A percentile compares a stretch with the other conserved stretches of the same genome.
Conservation (phyloP, 2,329 filamentous ascomycete genomes). For the Graphiopsis chlorocephala region DNA sequence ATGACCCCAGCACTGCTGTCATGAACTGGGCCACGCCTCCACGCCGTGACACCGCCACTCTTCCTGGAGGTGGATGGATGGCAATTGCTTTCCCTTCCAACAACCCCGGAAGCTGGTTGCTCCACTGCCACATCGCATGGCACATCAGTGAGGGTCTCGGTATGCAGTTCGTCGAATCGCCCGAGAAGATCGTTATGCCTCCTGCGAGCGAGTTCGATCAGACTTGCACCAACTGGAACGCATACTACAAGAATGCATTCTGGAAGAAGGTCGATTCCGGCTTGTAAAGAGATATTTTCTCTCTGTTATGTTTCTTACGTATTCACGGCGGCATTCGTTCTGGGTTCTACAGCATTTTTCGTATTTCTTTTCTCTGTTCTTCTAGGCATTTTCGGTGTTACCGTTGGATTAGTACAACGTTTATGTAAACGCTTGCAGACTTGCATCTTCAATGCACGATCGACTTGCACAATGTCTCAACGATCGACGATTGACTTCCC, state of each 20-base stretch:
- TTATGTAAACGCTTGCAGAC: background rate
- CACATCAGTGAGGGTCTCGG: conserved; percentile 28
- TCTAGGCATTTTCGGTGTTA: background rate
- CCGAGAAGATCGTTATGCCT: conserved; percentile 20
- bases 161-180: conserved; percentile 29
- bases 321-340: background rate
- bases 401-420: background rate
- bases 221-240: conserved; percentile 26
- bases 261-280: conserved; percentile 31
- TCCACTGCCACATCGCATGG: conserved; percentile 28
- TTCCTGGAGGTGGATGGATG: conserved; percentile 46
- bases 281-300: conserved; percentile 16
- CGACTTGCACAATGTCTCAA: background rate
- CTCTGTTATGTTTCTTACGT: background rate
- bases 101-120: conserved; percentile 52
- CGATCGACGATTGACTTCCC: background rate
- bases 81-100: conserved; percentile 50
- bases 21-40: conserved; percentile 44
- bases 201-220: conserved; percentile 21
- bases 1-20: conserved; percentile 29
- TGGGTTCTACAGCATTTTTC: background rate
- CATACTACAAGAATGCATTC: conserved; percentile 18
- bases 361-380: background rate
- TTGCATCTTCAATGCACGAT: background rate
- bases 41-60: conserved; percentile 47